Conservation (phyloP, 208 protist species). For the Angomonas deanei region DNA sequence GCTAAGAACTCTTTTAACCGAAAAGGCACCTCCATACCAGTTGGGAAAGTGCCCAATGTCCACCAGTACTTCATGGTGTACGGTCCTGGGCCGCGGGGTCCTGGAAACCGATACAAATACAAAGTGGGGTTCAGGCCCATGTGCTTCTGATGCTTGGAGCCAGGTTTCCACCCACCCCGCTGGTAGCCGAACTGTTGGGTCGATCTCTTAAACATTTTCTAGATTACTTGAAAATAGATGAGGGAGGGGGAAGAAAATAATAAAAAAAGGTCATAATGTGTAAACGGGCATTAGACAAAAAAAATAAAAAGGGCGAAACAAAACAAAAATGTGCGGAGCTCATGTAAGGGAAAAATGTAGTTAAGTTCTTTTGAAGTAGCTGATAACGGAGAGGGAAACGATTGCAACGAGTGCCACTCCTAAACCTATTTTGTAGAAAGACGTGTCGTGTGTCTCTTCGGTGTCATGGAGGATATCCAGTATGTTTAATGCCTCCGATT, state of each 20-base stretch:
- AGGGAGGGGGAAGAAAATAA: neutral
- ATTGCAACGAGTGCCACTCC: neutral
- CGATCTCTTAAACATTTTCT: conserved; percentile 17
- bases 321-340: neutral
- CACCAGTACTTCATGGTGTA: conserved; percentile 92
- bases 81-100: conserved; percentile 67
- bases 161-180: conserved; percentile 73
- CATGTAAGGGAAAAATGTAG: neutral
- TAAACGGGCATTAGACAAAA: conserved; percentile 10
- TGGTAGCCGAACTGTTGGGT: conserved; percentile 46
- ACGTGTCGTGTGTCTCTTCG: neutral
- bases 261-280: neutral
- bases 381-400: neutral
- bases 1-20: conserved; percentile 77
- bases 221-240: neutral
- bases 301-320: conserved; percentile 5
- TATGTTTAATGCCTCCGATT: neutral
- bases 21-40: conserved; percentile 71
- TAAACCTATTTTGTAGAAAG: neutral
- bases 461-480: neutral
- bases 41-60: conserved; percentile 86
- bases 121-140: conserved; percentile 78
- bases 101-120: conserved; percentile 83
- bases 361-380: conserved; percentile 3
- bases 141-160: conserved; percentile 87